Conservation (phyloP, 306 rosid genomes). For the Sicyos edulis region DNA sequence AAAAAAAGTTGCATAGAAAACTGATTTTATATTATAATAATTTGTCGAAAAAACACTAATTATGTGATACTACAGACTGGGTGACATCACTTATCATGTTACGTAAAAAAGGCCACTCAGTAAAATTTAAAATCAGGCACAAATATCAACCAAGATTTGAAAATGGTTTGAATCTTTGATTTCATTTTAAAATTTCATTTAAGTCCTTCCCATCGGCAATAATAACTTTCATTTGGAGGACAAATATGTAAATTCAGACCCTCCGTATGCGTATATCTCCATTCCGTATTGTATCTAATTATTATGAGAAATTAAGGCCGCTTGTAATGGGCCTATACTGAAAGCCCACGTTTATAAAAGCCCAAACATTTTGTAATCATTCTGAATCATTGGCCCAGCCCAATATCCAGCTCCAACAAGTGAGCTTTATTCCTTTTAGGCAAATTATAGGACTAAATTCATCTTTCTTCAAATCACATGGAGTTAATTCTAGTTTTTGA, state of each 20-base stretch:
- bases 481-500: no score
- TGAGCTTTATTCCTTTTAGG: no score
- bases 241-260: no score
- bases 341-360: background rate
- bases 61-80: no score
- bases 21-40: no score
- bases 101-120: background rate
- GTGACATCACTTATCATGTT: background rate
- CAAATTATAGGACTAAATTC: no score
- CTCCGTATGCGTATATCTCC: no score
- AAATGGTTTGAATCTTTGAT: background rate
- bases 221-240: background rate
- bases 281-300: no score
- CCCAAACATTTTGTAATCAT: background rate
- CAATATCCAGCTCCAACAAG: background rate
- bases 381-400: constrained; percentile 1
- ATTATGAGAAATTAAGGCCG: background rate
- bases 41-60: no score
- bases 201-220: background rate
- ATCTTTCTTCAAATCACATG: no score
- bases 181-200: background rate
- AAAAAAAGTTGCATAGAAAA: no score
- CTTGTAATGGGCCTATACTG: background rate
- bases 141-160: constrained; percentile 4
- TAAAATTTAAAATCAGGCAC: background rate